These are phyloP conservation scores for Polyplosphaeria fusca DNA, from an alignment of 495 filamentous ascomycete species.

Conservation along the genomic window DNA sequence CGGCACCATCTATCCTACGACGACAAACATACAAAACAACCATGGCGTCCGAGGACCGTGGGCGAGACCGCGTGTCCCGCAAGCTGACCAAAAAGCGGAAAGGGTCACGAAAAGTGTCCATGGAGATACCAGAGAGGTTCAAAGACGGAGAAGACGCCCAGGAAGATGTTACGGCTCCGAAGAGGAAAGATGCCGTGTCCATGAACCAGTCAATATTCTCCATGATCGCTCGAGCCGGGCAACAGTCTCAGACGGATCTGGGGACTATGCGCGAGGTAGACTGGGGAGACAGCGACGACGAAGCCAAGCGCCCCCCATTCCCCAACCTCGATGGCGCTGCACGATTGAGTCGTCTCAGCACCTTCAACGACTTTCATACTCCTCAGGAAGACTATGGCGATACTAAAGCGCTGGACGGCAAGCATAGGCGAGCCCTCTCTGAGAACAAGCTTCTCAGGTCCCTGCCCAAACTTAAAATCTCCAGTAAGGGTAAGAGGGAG, in stretches of 20 bases:
- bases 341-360: constrained; percentile 27
- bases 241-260: constrained; percentile 31
- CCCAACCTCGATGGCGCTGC: constrained; percentile 27
- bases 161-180: constrained; percentile 69
- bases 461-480: constrained; percentile 51
- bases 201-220: constrained; percentile 96
- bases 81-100: constrained; percentile 60
- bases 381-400: constrained; percentile 24
- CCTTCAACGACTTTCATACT: constrained; percentile 37
- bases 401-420: constrained; percentile 31
- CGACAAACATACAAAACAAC: constrained; percentile 3
- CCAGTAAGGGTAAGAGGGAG: constrained; percentile 34
- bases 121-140: constrained; percentile 75
- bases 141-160: constrained; percentile 68
- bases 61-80: constrained; percentile 42
- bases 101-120: constrained; percentile 56
- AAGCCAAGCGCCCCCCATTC: constrained; percentile 24
- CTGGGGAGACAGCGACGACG: constrained; percentile 55
- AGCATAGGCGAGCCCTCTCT: constrained; percentile 57
- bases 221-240: constrained; percentile 83
- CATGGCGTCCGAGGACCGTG: constrained; percentile 44
- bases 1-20: not conserved
- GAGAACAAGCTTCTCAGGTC: constrained; percentile 61
- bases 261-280: constrained; percentile 29
- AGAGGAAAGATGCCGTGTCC: constrained; percentile 52